Evolutionary conservation across 345 rosid genomes (phyloP).

Genomic region (Lagerstroemia speciosa): DNA sequence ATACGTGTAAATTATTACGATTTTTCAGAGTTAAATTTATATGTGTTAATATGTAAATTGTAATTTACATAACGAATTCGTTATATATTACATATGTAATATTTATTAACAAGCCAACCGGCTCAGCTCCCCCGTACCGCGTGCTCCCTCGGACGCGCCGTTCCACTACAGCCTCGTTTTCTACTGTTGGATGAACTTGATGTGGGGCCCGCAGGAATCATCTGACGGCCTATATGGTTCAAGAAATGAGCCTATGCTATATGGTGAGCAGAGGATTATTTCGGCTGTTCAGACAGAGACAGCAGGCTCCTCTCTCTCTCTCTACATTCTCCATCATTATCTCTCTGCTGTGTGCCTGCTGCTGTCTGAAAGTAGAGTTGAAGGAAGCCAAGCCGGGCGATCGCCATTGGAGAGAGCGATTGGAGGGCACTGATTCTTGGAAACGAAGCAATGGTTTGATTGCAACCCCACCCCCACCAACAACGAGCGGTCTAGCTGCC

Average conservation of each 20-base stretch:
- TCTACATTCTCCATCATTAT: too few species aligned
- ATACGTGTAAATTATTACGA: too few species aligned
- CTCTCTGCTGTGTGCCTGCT: neutral
- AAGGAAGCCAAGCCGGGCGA: neutral
- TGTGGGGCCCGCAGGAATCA: neutral
- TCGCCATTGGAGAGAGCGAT: neutral
- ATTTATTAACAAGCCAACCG: too few species aligned
- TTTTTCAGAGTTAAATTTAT: too few species aligned
- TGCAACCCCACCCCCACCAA: neutral
- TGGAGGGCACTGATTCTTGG: constrained; percentile 1
- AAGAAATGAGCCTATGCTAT: neutral
- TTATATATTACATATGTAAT: too few species aligned
- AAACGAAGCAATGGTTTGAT: constrained; percentile 7
- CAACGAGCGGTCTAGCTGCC: neutral
- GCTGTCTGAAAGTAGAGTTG: constrained; percentile 5
- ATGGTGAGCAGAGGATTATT: neutral
- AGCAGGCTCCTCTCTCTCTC: neutral
- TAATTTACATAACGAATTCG: too few species aligned
- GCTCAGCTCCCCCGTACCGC: neutral
- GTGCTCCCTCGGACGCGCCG: neutral
- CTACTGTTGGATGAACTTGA: neutral
- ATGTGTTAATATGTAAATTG: too few species aligned
- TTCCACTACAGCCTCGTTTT: neutral
- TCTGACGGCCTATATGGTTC: neutral
- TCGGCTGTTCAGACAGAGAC: neutral